Conservation (phyloP, 1,284 basidiomycete genomes). For the Leccinum glutinopallens region DNA sequence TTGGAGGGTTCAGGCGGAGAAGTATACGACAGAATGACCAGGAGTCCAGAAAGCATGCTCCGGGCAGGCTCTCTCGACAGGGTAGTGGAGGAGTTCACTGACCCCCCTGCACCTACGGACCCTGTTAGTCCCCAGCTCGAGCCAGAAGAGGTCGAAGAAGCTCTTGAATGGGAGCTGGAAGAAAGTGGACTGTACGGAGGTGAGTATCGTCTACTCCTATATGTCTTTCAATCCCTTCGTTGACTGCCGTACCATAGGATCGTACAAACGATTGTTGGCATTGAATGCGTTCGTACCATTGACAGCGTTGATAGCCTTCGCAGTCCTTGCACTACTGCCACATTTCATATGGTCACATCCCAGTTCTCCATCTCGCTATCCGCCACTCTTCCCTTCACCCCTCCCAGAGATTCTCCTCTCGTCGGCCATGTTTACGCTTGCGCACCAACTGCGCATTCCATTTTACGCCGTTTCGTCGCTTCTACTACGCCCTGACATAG, state of each 20-base stretch:
- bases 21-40: constrained; percentile 26
- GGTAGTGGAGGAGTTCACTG: constrained; percentile 49
- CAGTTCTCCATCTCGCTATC: constrained; percentile 40
- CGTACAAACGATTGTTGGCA: constrained; percentile 52
- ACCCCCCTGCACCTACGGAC: constrained; percentile 9
- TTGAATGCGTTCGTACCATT: constrained; percentile 61
- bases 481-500: constrained; percentile 35
- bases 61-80: constrained; percentile 38
- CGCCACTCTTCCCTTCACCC: constrained; percentile 55
- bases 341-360: constrained; percentile 45
- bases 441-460: constrained; percentile 57
- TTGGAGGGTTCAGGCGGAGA: constrained; percentile 30
- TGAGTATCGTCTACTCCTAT: constrained; percentile 30
- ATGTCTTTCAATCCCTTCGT: background rate
- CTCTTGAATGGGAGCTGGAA: constrained; percentile 57
- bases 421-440: constrained; percentile 59
- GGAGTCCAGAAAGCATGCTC: constrained; percentile 38
- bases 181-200: constrained; percentile 62
- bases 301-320: constrained; percentile 49
- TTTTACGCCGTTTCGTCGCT: constrained; percentile 42
- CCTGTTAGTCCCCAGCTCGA: constrained; percentile 14
- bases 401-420: constrained; percentile 61
- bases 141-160: constrained; percentile 38
- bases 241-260: constrained; percentile 47
- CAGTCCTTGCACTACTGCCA: constrained; percentile 52